Percentiles rank a stretch among this genome's conserved stretches.
Conservation (phyloP, 257 asterid species). For the Solanum bukasovii region DNA sequence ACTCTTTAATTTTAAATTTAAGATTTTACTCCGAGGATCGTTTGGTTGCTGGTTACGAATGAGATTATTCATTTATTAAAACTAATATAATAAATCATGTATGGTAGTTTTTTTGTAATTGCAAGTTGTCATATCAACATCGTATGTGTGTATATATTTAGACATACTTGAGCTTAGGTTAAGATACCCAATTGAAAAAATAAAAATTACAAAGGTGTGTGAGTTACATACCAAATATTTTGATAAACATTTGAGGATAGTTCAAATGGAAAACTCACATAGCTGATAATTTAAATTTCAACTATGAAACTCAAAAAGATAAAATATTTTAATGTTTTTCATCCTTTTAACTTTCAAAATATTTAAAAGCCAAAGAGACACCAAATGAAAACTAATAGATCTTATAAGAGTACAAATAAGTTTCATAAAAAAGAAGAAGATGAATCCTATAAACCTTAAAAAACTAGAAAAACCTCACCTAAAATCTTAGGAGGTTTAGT, state of each 20-base stretch:
- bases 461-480: neutral
- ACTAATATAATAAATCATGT: neutral
- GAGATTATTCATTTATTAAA: neutral
- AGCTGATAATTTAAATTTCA: no score
- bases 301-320: neutral
- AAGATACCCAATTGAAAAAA: no score
- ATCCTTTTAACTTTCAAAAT: neutral
- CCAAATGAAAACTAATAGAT: neutral
- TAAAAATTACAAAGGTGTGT: no score
- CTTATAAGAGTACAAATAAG: neutral
- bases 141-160: no score
- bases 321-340: neutral
- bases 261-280: no score
- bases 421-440: neutral
- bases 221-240: neutral
- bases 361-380: neutral
- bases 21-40: accelerated
- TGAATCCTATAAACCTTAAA: neutral
- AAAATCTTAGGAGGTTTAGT: neutral
- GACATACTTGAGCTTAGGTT: no score
- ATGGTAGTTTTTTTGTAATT: no score
- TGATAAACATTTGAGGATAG: no score
- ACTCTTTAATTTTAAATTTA: neutral
- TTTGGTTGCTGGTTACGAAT: neutral
- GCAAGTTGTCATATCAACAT: no score